Percentiles rank a stretch among this genome's conserved stretches.
Evolutionary conservation across 148 eudicot species (phyloP).

Genomic region (Pharnaceum exiguum): DNA sequence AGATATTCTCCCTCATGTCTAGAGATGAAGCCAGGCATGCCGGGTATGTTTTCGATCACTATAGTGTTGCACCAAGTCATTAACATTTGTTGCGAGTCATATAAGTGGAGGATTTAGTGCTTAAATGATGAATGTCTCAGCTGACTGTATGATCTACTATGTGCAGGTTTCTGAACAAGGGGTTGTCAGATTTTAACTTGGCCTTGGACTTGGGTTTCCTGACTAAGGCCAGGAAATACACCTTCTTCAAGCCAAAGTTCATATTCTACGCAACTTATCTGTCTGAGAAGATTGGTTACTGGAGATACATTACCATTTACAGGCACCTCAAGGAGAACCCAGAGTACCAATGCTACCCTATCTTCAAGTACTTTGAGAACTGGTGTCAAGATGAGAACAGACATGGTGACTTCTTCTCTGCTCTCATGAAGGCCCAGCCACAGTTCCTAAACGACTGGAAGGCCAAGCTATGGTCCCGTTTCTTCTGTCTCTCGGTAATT

Average conservation of each 20-base stretch:
- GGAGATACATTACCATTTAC: constrained; percentile 98
- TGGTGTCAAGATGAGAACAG: constrained; percentile 99
- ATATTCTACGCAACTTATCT: constrained; percentile 94
- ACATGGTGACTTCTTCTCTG: constrained; percentile 98
- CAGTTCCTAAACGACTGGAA: constrained; percentile 99
- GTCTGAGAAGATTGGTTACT: constrained; percentile 96
- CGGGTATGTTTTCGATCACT: constrained; percentile 47
- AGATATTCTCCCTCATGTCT: constrained; percentile 99
- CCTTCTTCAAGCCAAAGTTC: constrained; percentile 97
- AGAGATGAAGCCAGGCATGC: constrained; percentile 99
- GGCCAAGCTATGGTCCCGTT: constrained; percentile 94
- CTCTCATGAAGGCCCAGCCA: constrained; percentile 94
- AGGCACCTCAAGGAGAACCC: constrained; percentile 93
- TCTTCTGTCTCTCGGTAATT: constrained; percentile 95
- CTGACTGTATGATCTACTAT: neutral
- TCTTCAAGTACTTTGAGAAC: constrained; percentile 97
- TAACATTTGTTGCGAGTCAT: neutral
- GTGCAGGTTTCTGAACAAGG: constrained; percentile 96
- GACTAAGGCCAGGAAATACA: constrained; percentile 96
- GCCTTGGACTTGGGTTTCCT: constrained; percentile 92
- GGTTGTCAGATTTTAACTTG: constrained; percentile 89
- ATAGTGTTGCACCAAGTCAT: neutral
- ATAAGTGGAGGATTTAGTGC: neutral
- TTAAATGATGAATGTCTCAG: no score
- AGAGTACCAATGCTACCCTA: constrained; percentile 84